Evolutionary conservation across 176 grass and related monocot species (phyloP), one percentile per base, ranked within the genome.

Genomic region (Rhynchospora pubera): DNA sequence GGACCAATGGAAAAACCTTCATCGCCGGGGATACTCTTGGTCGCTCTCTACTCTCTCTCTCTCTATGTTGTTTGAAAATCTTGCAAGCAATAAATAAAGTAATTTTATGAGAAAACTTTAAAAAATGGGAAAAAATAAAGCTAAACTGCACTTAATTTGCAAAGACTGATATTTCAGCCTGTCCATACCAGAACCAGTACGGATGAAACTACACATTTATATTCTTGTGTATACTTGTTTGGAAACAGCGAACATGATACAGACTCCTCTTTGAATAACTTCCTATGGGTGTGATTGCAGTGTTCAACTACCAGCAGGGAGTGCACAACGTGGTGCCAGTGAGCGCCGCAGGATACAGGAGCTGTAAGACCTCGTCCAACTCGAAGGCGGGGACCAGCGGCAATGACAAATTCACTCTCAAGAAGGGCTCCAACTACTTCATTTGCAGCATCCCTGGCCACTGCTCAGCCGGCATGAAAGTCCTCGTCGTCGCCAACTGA

Each of bases 401-500:
- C 42, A 80, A 74, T 0, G 78, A 85, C 68, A 85, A 64, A 83
- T 66, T 90, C 44, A 28, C 14, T 10, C 83, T 94, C 23, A 91
- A 67, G 72, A 91, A 86, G 16, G 92, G 92, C 2, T 52, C 45
- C 13, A 94, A 94, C 83, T 94, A 94, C 80, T 94, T 86, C 87
- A 89, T 94, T 47, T 94, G 92, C 68, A 89, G 89, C 64, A 76
- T 94, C 21, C 85, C 92, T 5, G 85, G 84, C 43, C 89, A 91
- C 74, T 91, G 89, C 60, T 74, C 62, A 2, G 89, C 93, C 18
- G 90, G 93, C 19, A 94, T 94, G 93, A 94, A 90, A 71, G 81
- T 94, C 65, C 84, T 87, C 42, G 87, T 90, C 7, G 50, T 91
- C 2, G 87, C 90, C 70, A 88, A 90, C 57, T 94, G 87, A 91